Conservation (phyloP, 148 eudicot species). For the Rhododendron ferrugineum region DNA sequence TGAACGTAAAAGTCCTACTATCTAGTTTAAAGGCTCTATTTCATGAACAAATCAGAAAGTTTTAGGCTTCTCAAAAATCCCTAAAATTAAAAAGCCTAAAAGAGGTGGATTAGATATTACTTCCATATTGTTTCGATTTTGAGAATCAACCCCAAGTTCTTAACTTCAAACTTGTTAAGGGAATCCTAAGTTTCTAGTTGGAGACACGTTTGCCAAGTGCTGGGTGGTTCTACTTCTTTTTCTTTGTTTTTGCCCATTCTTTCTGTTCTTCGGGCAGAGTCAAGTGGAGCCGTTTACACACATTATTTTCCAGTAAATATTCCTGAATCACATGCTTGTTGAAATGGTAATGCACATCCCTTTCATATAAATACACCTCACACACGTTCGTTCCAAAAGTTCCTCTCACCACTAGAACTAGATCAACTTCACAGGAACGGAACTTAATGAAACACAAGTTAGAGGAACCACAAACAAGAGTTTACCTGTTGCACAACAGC, state of each 20-base stretch:
- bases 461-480: constrained; percentile 4
- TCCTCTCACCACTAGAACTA: background rate
- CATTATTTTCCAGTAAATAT: background rate
- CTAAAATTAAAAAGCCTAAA: background rate
- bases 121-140: background rate
- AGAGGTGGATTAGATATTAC: background rate
- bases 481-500: constrained; percentile 95
- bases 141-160: background rate
- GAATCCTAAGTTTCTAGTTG: background rate
- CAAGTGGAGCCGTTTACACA: background rate
- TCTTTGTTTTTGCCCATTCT: too few relatives aligned
- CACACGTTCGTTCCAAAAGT: background rate
- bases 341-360: background rate
- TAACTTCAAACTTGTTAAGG: background rate
- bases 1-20: background rate
- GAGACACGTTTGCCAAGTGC: background rate
- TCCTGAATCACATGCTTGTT: background rate
- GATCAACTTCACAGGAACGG: background rate
- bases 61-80: background rate
- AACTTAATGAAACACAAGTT: background rate
- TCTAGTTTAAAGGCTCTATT: background rate
- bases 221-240: background rate
- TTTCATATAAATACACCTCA: background rate
- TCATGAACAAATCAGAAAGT: background rate
- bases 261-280: background rate